phyloP scores from a whole-genome alignment of 2,329 filamentous ascomycete genomes.

The Sclerotiophoma versabilis region DNA sequence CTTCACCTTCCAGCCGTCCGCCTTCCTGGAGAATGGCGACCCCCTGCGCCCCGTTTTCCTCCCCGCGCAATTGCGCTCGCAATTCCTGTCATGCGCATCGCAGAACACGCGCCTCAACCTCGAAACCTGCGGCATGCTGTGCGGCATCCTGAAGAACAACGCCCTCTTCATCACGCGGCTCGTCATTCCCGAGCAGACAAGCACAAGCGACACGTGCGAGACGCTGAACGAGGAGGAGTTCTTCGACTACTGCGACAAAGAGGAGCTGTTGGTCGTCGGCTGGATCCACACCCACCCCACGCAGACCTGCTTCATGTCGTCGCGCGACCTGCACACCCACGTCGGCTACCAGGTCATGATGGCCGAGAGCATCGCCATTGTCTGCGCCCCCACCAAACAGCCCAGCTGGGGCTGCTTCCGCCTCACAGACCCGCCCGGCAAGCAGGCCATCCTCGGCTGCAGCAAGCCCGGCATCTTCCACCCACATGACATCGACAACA shows the following conservation, averaged over 20 bases:
- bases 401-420: slow-evolving; percentile 92
- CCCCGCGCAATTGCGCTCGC: slow-evolving; percentile 73
- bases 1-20: slow-evolving; percentile 82
- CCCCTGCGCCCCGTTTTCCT: slow-evolving; percentile 89
- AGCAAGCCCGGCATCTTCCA: slow-evolving; percentile 83
- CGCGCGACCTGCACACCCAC: slow-evolving; percentile 90
- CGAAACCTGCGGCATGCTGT: slow-evolving; percentile 95
- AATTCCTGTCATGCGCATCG: slow-evolving; percentile 76
- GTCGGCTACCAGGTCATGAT: slow-evolving; percentile 96
- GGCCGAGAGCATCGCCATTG: slow-evolving; percentile 94
- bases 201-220: slow-evolving; percentile 92
- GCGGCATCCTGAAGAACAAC: slow-evolving; percentile 88
- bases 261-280: slow-evolving; percentile 85
- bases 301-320: slow-evolving; percentile 98
- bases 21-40: slow-evolving; percentile 87
- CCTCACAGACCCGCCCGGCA: slow-evolving; percentile 88
- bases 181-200: slow-evolving; percentile 88
- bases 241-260: slow-evolving; percentile 86
- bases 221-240: slow-evolving; percentile 85
- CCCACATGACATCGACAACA: slow-evolving; percentile 71
- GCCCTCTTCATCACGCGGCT: slow-evolving; percentile 90
- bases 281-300: slow-evolving; percentile 99
- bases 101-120: slow-evolving; percentile 81
- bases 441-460: slow-evolving; percentile 84
- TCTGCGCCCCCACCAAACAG: slow-evolving; percentile 84